Evolutionary conservation across 371 early-diverging fungal genomes (phyloP), one percentile per base, ranked within the genome.

Genomic region (Apophysomyces elegans): DNA sequence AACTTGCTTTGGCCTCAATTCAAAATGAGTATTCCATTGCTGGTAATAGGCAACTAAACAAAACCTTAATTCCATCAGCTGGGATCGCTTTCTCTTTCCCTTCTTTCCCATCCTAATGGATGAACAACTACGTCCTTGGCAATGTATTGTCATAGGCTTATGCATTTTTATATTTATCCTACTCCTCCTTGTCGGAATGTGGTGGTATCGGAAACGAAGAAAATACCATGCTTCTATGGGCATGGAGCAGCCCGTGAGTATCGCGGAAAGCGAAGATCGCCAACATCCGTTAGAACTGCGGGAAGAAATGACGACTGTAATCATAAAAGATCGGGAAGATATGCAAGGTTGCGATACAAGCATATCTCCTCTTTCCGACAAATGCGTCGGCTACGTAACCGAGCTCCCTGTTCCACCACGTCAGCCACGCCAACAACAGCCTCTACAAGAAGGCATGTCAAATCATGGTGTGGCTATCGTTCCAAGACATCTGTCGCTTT

Each of bases 381-480:
- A 50, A 50, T 50, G 7, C 6, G n/a, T 26, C 7, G 21, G 54
- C 54, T 50, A 50, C 9, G 54, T 50, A 50, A 50, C 54, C 21
- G 54, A 50, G 21, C 21, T 50, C 9, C 21, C 54, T 21, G 54
- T 21, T 11, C 54, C 54, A 21, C 54, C 54, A 21, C 54, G 54
- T 11, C 54, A 50, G 11, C 54, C 54, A 50, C 54, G 54, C n/a
- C 21, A 18, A 50, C 68, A 16, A 62, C 69, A 9, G 69, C 68
- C 32, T 26, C 32, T 13, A 71, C 64, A 32, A 69, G 72, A 45
- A 65, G 68, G 2, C 56, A 26, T 50, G 41, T 38, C 37, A 56
- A 36, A 18, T 18, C 54, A 50, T 21, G 21, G 54, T 21, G 54
- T 59, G 11, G 13, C 54, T 36, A 37, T 50, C 37, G 38, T 57